phyloP scores from a whole-genome alignment of 305 asterid genomes.

The Plantago coronopus region DNA sequence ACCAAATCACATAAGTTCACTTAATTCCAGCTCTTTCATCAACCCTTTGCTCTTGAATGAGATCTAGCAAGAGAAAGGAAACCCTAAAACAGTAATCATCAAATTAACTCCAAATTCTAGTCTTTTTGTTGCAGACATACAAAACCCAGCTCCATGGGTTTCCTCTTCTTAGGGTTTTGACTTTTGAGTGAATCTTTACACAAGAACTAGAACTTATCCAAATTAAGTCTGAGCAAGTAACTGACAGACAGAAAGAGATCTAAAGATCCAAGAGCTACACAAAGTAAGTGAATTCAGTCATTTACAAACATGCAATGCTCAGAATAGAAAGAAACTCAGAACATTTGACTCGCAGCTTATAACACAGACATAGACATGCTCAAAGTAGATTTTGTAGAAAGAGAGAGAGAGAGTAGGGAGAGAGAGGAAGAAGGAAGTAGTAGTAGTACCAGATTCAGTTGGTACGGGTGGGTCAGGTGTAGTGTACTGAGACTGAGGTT shows the following conservation, averaged over 20 bases:
- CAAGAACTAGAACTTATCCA: not conserved
- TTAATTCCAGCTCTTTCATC: not conserved
- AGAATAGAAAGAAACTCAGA: not conserved
- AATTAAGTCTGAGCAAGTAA: not conserved
- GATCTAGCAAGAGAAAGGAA: not conserved
- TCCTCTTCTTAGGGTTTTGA: constrained; percentile 4
- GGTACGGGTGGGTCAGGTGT: constrained; percentile 12
- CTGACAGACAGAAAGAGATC: not conserved
- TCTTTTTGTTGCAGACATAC: constrained; percentile 11
- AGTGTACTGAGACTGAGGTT: not conserved
- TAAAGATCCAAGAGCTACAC: constrained; percentile 7
- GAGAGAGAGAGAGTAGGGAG: constrained; percentile 4
- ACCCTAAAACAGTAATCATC: not conserved
- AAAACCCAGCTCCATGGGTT: not conserved
- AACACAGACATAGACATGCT: not conserved
- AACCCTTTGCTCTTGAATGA: constrained; percentile 1
- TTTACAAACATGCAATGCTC: constrained; percentile 6
- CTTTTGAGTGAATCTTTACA: constrained; percentile 4
- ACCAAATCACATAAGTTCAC: constrained; percentile 6
- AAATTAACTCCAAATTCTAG: constrained; percentile 15
- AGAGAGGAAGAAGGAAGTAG: no score
- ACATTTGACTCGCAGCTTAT: not conserved
- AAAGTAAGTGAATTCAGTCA: not conserved
- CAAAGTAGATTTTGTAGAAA: not conserved
- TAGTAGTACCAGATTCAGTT: constrained; percentile 9